Evolutionary conservation across 106 monocot species (phyloP), one percentile per base, ranked within the genome.

Genomic region (Acorus calamus): DNA sequence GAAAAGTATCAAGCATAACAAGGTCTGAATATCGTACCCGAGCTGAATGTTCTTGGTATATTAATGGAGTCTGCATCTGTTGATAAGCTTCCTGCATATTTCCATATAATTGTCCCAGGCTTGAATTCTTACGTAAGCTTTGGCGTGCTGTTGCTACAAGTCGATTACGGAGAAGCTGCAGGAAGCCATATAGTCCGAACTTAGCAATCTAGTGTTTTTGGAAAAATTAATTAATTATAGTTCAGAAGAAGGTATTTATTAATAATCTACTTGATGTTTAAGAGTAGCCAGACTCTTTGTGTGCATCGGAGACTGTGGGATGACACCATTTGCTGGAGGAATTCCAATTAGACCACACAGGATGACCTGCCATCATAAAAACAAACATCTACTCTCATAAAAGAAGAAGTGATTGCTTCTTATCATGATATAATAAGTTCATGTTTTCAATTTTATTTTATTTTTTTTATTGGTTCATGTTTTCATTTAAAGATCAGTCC

Each of bases 291-390:
- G 58, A 50, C 85, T 86, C 60, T 90, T 90, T 49, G 89, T 90
- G 47, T 90, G 89, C 89, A 90, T 90, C 45, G 89, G 89, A 54
- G 89, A 90, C 64, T 90, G 89, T 41, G 89, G 89, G 48, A 90
- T 90, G 13, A 90, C 89, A 44, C 89, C 89, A 78, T 90, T 90
- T 63, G 89, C 52, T 43, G 89, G 89, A 46, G 89, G 89, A 12
- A 90, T 76, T 52, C 89, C 89, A 73, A 90, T 61, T 45, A 90
- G 89, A 7, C 89, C 89, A 59, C 89, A 86, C 11, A 90, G 56
- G 59, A 90, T 71, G 8, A 86, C 86, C 89, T 90, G 63, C 46
- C 51, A 72, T 2, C 6, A 44, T 60, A 69, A 64, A 13, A 7
- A 73, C 5, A 7, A 60, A 44, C 6, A 7, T n/a, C n/a, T 43